Evolutionary conservation across 2,329 filamentous ascomycete genomes (phyloP).

Genomic region (Talaromyces rugulosus): DNA sequence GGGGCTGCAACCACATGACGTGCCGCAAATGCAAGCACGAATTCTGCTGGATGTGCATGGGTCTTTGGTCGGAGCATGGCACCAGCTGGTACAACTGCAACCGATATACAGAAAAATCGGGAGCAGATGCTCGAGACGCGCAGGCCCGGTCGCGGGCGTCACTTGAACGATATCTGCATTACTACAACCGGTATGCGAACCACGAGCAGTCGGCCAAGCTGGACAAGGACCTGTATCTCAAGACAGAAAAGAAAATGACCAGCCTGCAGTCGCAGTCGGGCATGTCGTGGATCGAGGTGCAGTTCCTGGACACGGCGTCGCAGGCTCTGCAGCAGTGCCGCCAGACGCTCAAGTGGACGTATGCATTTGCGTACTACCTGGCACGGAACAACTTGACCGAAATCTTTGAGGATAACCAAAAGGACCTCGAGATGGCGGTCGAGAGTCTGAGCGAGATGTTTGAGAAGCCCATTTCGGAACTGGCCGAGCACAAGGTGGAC

Average conservation of each 20-base stretch:
- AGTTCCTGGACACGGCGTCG: constrained; percentile 90
- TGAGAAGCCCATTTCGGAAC: constrained; percentile 86
- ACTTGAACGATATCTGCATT: constrained; percentile 93
- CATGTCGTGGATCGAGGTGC: constrained; percentile 99
- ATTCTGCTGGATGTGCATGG: constrained; percentile 99
- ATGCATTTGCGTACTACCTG: constrained; percentile 98
- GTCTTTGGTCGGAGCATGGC: constrained; percentile 95
- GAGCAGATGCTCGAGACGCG: constrained; percentile 80
- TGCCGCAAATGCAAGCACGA: constrained; percentile 94
- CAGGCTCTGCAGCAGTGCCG: constrained; percentile 92
- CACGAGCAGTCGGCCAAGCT: constrained; percentile 96
- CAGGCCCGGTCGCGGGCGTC: constrained; percentile 88
- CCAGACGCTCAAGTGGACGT: constrained; percentile 99
- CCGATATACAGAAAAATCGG: constrained; percentile 92
- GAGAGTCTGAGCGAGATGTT: constrained; percentile 99
- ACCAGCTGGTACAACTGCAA: constrained; percentile 99
- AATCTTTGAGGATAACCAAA: constrained; percentile 98
- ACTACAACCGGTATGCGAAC: constrained; percentile 98
- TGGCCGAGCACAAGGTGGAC: constrained; percentile 84
- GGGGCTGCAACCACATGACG: constrained; percentile 97
- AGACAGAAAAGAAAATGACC: constrained; percentile 99
- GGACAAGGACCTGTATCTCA: constrained; percentile 91
- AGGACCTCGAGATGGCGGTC: constrained; percentile 94
- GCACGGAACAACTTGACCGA: constrained; percentile 90
- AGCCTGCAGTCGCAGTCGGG: constrained; percentile 88